Base-by-base conservation (phyloP, 1,284 basidiomycete genomes). In the Trichosporon sp. region DNA sequence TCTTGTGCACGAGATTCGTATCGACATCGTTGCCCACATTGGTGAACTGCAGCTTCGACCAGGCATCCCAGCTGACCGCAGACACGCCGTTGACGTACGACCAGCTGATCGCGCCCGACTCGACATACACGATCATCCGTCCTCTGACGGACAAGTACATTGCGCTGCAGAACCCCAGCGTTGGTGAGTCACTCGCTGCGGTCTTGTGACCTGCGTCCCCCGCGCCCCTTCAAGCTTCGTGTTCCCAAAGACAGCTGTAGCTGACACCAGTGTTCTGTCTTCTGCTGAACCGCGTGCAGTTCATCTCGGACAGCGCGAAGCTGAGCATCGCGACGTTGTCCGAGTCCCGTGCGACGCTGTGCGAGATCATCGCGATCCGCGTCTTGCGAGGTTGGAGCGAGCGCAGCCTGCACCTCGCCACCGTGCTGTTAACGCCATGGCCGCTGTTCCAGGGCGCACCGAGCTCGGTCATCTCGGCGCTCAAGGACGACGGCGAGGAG, bases 291-390 rank as follows among this genome's bases (percentile, higher is more conserved):
- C 89, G 92, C 60, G 89, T 95, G 12, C 89, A 95, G 81, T 97
- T 97, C 81, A 81, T 89, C 84, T 89, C 73, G 86, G 89, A 83
- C 83, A 91, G 77, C 83, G 87, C 31, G 87, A 90, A 69, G 82
- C 86, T 84, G 6, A 83, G 81, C 8, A 82, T 85, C 65, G 80
- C 81, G 2, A 86, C 90, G 0, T 83, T 98, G 34, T 95, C 91
- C 4, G 83, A 85, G 5, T 88, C 92, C 3, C 87, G 94, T 58
- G 92, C 93, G 0, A 84, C 86, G 27, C 86, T 96, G 35, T 97
- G 95, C 81, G 95, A 98, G 83, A 89, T 97, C 47, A 86, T 98
- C 18, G 94, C 95, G 0, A 92, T 89, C 62, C 88, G 91, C 35
- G 87, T 90, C 8, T 88, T 97, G 65, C 88, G 92, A 65, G 88